phyloP scores from a whole-genome alignment of 345 rosid genomes.

The Melaleuca quinquenervia region DNA sequence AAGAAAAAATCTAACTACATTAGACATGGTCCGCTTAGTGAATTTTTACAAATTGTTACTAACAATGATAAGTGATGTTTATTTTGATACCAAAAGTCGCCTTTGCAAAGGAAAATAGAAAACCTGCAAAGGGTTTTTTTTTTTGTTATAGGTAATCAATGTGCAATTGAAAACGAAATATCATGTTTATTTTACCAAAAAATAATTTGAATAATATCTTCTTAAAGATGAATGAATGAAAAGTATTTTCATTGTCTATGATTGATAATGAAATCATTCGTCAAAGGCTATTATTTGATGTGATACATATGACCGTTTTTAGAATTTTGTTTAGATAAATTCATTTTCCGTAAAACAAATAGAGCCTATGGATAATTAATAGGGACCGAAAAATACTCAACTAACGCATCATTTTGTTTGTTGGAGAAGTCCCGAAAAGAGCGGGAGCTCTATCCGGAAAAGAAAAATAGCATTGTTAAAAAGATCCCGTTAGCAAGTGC shows the following conservation, averaged over 20 bases:
- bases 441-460: background rate
- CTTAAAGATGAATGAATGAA: too few species aligned
- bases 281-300: too few species aligned
- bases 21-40: background rate
- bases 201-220: too few species aligned
- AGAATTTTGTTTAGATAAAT: too few species aligned
- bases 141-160: background rate
- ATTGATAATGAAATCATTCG: too few species aligned
- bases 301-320: too few species aligned
- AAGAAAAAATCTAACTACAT: background rate
- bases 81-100: background rate
- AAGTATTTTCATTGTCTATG: too few species aligned
- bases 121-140: background rate
- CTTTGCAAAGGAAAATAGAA: background rate
- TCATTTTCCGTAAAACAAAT: too few species aligned
- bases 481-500: background rate
- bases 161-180: background rate
- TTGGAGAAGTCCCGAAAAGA: background rate
- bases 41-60: background rate
- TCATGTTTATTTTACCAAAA: too few species aligned
- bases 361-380: background rate
- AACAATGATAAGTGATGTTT: too few species aligned
- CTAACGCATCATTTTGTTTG: background rate
- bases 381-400: background rate
- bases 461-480: background rate